A percentile compares a stretch with the other conserved stretches of the same genome.
Conservation (phyloP, 352 stramenopile genomes). For the Globisporangium orthogonon region DNA sequence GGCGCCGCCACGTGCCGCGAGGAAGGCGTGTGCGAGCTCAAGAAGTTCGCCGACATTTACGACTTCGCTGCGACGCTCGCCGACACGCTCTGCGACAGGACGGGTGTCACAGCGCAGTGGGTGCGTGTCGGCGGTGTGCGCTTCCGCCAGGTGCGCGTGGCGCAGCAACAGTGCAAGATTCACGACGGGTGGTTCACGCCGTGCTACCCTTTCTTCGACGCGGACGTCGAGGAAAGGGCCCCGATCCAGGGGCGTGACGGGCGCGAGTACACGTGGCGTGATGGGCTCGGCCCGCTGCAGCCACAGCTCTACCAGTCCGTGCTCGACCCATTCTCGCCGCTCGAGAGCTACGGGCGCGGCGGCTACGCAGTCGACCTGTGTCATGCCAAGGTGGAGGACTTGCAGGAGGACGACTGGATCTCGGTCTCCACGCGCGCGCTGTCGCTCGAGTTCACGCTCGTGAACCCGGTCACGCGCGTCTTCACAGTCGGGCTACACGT, state of each 20-base stretch:
- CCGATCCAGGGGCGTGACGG: conserved; percentile 35
- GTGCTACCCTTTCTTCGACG: conserved; percentile 72
- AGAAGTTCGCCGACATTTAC: conserved; percentile 74
- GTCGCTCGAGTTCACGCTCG: conserved; percentile 80
- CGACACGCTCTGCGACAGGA: conserved; percentile 43
- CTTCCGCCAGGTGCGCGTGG: conserved; percentile 79
- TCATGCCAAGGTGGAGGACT: conserved; percentile 40
- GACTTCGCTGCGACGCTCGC: conserved; percentile 53
- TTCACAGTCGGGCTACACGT: conserved; percentile 85
- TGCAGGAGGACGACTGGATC: conserved; percentile 70
- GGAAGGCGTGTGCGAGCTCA: conserved; percentile 74
- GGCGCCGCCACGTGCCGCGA: conserved; percentile 69
- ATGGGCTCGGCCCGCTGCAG: conserved; percentile 49
- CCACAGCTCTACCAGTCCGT: conserved; percentile 52
- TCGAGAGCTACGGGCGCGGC: conserved; percentile 52
- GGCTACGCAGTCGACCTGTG: conserved; percentile 78
- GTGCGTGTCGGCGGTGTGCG: conserved; percentile 69
- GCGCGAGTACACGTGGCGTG: conserved; percentile 58
- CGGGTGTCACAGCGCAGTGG: conserved; percentile 62
- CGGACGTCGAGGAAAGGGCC: conserved; percentile 39
- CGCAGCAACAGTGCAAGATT: conserved; percentile 62
- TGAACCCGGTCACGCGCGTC: conserved; percentile 86
- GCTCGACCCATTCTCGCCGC: conserved; percentile 34
- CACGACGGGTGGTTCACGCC: conserved; percentile 49
- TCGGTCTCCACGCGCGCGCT: conserved; percentile 75